Evolutionary conservation across 257 asterid genomes (phyloP).

Genomic region (Nicotiana noctiflora): DNA sequence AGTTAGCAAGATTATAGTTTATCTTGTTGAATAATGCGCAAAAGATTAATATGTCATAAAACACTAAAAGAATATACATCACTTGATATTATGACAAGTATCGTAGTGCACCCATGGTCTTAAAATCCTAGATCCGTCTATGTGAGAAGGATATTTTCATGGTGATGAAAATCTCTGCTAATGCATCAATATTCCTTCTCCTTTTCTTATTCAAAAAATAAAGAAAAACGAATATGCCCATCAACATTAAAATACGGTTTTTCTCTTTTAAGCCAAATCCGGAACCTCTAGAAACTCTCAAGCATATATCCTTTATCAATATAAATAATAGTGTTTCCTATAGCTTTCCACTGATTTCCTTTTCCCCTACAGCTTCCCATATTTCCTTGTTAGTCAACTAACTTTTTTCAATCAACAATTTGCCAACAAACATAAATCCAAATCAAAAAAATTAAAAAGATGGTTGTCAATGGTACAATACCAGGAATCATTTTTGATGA

Average conservation of each 20-base stretch:
- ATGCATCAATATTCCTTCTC: background rate
- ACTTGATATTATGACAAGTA: too few species aligned
- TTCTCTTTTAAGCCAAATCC: background rate
- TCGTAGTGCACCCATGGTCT: too few species aligned
- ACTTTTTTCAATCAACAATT: background rate
- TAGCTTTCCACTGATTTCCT: background rate
- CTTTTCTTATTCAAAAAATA: background rate
- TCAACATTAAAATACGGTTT: background rate
- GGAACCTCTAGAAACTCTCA: background rate
- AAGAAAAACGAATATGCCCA: background rate
- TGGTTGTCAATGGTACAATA: background rate
- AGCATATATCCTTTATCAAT: background rate
- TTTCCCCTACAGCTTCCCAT: background rate
- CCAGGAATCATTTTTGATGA: constrained; percentile 95
- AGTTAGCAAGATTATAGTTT: too few species aligned
- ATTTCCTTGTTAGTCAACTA: background rate
- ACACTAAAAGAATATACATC: too few species aligned
- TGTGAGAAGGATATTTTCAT: background rate
- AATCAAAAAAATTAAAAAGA: background rate
- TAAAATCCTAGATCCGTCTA: too few species aligned
- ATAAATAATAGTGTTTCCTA: background rate
- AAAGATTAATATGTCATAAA: too few species aligned
- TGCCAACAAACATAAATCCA: background rate
- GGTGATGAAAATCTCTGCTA: background rate
- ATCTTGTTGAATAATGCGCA: too few species aligned